A percentile compares a stretch with the other conserved stretches of the same genome.
Evolutionary conservation across 257 asterid species (phyloP).

Genomic region (Rauvolfia tetraphylla): DNA sequence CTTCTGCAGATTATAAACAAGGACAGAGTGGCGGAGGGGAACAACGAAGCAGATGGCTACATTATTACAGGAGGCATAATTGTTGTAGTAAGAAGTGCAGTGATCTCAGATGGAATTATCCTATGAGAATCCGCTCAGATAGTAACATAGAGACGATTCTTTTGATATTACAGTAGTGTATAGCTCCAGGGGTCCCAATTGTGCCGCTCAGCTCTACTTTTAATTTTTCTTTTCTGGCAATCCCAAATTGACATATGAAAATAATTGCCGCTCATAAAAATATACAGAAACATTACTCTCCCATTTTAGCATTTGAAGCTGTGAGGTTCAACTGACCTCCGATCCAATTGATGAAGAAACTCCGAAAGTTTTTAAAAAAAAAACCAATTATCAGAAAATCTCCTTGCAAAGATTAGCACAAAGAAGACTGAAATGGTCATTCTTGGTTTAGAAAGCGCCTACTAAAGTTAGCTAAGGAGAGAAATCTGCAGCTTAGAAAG

Average conservation of each 20-base stretch:
- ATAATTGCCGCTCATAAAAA: not conserved
- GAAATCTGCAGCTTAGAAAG: not conserved
- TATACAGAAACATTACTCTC: not conserved
- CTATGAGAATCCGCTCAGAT: slow-evolving; percentile 25
- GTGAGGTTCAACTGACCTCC: no score
- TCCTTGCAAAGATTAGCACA: not conserved
- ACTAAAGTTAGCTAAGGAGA: not conserved
- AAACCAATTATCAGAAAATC: not conserved
- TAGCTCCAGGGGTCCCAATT: slow-evolving; percentile 2
- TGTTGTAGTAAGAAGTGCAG: slow-evolving; percentile 54
- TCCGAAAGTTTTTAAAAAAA: no score
- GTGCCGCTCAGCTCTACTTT: no score
- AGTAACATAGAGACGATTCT: not conserved
- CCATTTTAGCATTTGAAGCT: no score
- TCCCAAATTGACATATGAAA: not conserved
- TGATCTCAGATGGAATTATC: slow-evolving; percentile 64
- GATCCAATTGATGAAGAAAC: no score
- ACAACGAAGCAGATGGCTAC: slow-evolving; percentile 61
- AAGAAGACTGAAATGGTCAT: not conserved
- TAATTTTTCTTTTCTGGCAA: no score
- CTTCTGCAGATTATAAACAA: slow-evolving; percentile 61
- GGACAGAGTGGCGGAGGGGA: slow-evolving; percentile 64
- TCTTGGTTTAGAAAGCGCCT: not conserved
- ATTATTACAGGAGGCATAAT: slow-evolving; percentile 58
- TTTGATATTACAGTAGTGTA: not conserved